A percentile compares a stretch with the other conserved stretches of the same genome.
These are phyloP conservation scores for Coemansia sp. DNA, from an alignment of 192 early-diverging fungal genomes.

Conservation along the genomic window DNA sequence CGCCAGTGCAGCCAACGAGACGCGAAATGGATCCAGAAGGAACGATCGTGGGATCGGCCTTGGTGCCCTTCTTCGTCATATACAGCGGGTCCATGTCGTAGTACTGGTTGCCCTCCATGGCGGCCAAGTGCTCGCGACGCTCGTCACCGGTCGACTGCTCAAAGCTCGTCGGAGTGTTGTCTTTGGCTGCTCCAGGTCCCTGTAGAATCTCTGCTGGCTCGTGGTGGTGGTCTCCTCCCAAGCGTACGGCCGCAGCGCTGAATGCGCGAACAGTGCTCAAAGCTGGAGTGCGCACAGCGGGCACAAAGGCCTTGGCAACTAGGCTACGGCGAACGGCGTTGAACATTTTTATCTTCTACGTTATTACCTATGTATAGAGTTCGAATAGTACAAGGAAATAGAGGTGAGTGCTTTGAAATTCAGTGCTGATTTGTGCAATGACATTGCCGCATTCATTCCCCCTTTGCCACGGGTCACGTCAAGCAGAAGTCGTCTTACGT, in stretches of 20 bases:
- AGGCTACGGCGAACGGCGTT: constrained; percentile 42
- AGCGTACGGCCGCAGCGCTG: constrained; percentile 26
- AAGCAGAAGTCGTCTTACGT: background rate
- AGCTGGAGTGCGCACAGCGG: constrained; percentile 1
- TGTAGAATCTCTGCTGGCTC: constrained; percentile 31
- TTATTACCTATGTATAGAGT: background rate
- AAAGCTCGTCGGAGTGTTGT: constrained; percentile 76
- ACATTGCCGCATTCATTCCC: background rate
- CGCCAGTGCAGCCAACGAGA: constrained; percentile 93
- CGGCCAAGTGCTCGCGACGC: constrained; percentile 84
- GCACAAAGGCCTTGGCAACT: constrained; percentile 21
- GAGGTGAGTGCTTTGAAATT: constrained; percentile 1
- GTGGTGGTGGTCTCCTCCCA: constrained; percentile 31
- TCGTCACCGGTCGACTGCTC: constrained; percentile 90
- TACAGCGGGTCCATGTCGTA: constrained; percentile 85
- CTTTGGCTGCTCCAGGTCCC: constrained; percentile 71
- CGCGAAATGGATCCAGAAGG: constrained; percentile 76
- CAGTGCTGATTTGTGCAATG: background rate
- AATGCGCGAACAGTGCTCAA: constrained; percentile 25
- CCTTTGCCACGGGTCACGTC: background rate
- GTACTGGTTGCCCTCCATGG: constrained; percentile 83
- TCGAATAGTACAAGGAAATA: background rate
- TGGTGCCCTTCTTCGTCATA: constrained; percentile 75
- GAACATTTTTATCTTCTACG: constrained; percentile 21
- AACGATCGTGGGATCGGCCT: constrained; percentile 84